Evolutionary conservation across 2,329 filamentous ascomycete species (phyloP), one percentile per base, ranked within the genome.

Genomic region (Coniella lustricola): DNA sequence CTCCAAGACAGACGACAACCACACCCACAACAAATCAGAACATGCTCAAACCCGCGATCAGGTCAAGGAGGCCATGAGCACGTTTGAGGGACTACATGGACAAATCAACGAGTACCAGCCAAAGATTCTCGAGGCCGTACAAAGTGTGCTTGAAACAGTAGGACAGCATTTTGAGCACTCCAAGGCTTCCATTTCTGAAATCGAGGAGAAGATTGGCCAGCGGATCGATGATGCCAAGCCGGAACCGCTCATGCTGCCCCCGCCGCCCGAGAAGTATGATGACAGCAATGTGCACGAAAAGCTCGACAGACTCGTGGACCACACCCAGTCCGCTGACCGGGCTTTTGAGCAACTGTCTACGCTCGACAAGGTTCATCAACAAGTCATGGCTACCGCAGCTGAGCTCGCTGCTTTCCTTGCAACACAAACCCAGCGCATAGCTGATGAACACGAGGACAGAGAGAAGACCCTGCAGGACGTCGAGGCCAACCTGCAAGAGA

Each of bases 111-210:
- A 96, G 63, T 85, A 85, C 55, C 85, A 96, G 57, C 93, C 93
- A 1, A 86, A 94, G 67, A 86, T 97, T 56, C 77, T 96, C 49
- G 84, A 91, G 46, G 81, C 87, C 0, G 80, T 98, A 55, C 85
- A 89, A 58, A 87, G 96, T 59, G 82, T 97, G n/a, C 75, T 94
- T 34, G 73, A 81, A 7, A 75, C 94, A 20, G 87, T 95, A 47
- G 85, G 82, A 20, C 81, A 94, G 62, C 90, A 97, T 63, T 95
- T 86, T 59, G 89, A 95, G 57, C 87, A 95, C 61, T 86, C 89
- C 13, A 89, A 90, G 65, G 75, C 78, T 38, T 77, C 83, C 0
- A 69, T 73, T 1, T 73, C 65, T 7, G 70, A 73, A 3, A 70
- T 84, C 20, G 71, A 81, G 55, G 72, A 77, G 51, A 78, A 75